phyloP scores from a whole-genome alignment of 2,329 filamentous ascomycete species.

The Pyrenophora seminiperda region DNA sequence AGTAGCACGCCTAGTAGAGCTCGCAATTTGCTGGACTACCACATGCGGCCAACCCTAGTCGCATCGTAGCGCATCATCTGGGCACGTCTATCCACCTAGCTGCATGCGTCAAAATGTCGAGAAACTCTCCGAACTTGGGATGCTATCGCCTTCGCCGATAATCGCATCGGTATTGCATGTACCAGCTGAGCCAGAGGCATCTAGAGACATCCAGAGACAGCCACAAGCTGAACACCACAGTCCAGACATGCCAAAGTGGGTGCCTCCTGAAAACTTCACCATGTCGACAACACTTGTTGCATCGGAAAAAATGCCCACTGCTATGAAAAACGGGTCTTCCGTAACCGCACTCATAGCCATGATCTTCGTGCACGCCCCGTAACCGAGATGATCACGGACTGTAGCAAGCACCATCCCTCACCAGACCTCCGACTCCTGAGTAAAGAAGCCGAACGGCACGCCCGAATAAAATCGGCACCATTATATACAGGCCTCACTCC shows the following conservation, averaged over 20 bases:
- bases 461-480: background rate
- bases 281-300: conserved; percentile 1
- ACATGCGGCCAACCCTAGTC: conserved; percentile 18
- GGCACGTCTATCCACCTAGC: conserved; percentile 17
- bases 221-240: background rate
- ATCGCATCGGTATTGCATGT: conserved; percentile 2
- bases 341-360: conserved; percentile 17
- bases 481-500: background rate
- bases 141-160: conserved; percentile 9
- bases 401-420: conserved; percentile 19
- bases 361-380: conserved; percentile 30
- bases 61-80: conserved; percentile 16
- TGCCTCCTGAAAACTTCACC: conserved; percentile 3
- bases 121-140: conserved; percentile 23
- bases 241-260: background rate
- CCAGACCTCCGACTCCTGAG: background rate
- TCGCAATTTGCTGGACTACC: conserved; percentile 11
- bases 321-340: conserved; percentile 3
- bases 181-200: background rate
- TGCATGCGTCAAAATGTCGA: conserved; percentile 21
- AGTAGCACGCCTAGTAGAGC: conserved; percentile 7
- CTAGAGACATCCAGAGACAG: background rate
- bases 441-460: background rate
- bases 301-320: background rate
- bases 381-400: conserved; percentile 27